Evolutionary conservation across 352 stramenopile species (phyloP), one percentile per base, ranked within the genome.

Genomic region (Globisporangium paroecandrum): DNA sequence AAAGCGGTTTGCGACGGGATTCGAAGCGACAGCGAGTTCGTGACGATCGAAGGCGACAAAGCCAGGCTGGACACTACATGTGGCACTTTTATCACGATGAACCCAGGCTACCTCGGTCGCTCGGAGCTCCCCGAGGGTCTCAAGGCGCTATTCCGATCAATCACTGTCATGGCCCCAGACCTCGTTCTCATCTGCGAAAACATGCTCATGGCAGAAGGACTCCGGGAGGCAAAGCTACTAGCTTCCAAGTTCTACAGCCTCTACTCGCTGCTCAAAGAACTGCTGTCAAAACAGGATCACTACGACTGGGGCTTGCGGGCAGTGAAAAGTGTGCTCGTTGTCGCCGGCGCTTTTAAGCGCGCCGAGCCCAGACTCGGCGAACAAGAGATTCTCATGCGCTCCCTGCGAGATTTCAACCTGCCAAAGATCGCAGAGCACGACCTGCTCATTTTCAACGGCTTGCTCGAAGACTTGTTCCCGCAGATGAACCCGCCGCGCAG

Each of bases 11-110:
- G 94, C 61, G 95, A 98, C 79, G 95, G 86, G 22, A 97, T 98
- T 69, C 92, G 95, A 56, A 78, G 81, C 32, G 87, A 96, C 69
- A 81, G 77, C n/a, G 80, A 83, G 43, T 70, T 79, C 0, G 90
- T 99, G 41, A 82, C 91, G 7, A 95, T 99, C 38, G 94, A 98
- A 66, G 94, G 93, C 9, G 90, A 98, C 72, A 84, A 78, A 25
- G 90, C 98, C 18, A 82, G 67, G 24, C 78, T 98, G 0, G 93
- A 98, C 65, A 73, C 87, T 8, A 91, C 83, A 1, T 98, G 91
- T 61, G 96, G 95, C 27, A 97, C 91, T 12, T 99, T 98, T 67
- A 98, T 99, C 71, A 99, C 94, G 13, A 99, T 99, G 96, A 99
- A 99, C 69, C 96, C 96, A 10, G 95, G 94, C 1, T 99, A 99